Percentiles rank a stretch among this genome's conserved stretches.
Evolutionary conservation across 2,329 filamentous ascomycete species (phyloP).

Genomic region (Diplodia intermedia): DNA sequence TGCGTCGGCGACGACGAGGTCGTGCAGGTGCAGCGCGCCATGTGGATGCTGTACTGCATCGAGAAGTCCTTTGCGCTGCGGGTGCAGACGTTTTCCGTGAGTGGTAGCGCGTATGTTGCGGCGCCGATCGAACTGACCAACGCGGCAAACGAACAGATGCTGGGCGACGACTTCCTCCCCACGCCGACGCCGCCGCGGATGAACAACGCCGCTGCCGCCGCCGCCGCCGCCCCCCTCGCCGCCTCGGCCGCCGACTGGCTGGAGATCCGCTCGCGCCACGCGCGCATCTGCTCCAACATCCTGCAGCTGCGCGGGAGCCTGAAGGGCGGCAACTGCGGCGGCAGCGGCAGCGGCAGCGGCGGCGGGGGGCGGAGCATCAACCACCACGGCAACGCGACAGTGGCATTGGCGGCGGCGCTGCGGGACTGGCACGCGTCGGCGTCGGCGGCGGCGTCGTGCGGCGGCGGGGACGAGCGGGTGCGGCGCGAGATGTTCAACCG

Average conservation of each 20-base stretch:
- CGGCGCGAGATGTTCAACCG: background rate
- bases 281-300: background rate
- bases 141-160: no score
- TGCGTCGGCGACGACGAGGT: background rate
- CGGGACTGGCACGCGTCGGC: background rate
- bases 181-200: background rate
- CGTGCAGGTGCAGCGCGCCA: background rate
- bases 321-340: no score
- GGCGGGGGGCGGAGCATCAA: no score
- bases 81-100: background rate
- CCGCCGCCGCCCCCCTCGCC: background rate
- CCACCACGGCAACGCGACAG: background rate
- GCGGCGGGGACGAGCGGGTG: no score
- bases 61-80: background rate
- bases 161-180: background rate
- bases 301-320: background rate
- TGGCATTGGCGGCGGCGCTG: background rate
- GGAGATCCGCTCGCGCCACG: background rate
- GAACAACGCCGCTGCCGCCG: background rate
- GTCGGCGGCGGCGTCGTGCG: no score
- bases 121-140: no score
- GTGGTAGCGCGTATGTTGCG: no score
- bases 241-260: background rate
- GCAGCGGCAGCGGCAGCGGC: no score
- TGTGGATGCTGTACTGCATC: conserved; percentile 4